Conservation (phyloP, 2,329 filamentous ascomycete species). For the Talaromyces sp. region DNA sequence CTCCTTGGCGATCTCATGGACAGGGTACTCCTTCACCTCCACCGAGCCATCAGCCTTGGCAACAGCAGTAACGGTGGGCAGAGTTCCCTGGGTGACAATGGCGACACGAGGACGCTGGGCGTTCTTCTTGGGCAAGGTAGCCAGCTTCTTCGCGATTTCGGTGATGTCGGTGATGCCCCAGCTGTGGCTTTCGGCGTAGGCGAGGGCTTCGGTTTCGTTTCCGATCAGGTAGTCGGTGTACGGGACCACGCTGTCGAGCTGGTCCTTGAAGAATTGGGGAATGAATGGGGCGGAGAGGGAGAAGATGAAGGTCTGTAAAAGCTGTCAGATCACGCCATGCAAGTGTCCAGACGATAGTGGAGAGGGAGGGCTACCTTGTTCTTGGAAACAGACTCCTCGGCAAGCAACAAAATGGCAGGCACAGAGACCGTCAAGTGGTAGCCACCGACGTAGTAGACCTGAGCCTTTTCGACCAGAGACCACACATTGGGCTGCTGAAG, state of each 20-base stretch:
- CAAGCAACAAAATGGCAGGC: constrained; percentile 81
- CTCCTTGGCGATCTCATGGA: constrained; percentile 70
- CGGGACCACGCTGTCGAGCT: constrained; percentile 74
- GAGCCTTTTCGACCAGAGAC: constrained; percentile 81
- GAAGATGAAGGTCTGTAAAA: constrained; percentile 65
- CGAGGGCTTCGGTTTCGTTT: constrained; percentile 90
- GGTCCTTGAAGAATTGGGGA: constrained; percentile 95
- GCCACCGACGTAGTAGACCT: constrained; percentile 88
- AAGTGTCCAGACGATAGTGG: neutral
- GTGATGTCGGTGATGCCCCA: constrained; percentile 72
- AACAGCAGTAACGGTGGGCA: constrained; percentile 77
- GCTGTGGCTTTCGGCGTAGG: constrained; percentile 78
- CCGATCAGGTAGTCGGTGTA: constrained; percentile 97
- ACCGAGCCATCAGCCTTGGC: constrained; percentile 62
- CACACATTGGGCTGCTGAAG: constrained; percentile 88
- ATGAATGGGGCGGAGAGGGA: constrained; percentile 96
- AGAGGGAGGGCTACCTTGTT: constrained; percentile 62
- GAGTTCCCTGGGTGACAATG: constrained; percentile 91
- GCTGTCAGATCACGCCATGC: neutral
- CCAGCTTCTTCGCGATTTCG: constrained; percentile 80
- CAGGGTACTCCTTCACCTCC: constrained; percentile 70
- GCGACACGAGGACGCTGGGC: constrained; percentile 74
- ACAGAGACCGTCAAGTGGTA: constrained; percentile 98
- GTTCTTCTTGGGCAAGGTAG: constrained; percentile 90
- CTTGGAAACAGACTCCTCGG: constrained; percentile 78